Evolutionary conservation across 2,329 filamentous ascomycete genomes (phyloP).

Genomic region (Pseudocercospora fuligena): DNA sequence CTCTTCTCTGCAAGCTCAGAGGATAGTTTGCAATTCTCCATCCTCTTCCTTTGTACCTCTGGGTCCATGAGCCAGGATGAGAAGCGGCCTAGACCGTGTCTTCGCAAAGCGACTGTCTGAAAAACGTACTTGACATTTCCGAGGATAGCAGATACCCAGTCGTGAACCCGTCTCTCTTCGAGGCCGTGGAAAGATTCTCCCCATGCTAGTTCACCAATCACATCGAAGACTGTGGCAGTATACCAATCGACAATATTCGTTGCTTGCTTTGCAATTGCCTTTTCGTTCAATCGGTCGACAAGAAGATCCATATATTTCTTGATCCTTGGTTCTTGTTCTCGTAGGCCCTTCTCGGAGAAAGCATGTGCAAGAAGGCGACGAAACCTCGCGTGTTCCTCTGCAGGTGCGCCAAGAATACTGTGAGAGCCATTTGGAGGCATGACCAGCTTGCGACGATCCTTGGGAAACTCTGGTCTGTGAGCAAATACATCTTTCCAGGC

Average conservation of each 20-base stretch:
- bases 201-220: constrained; percentile 37
- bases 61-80: constrained; percentile 17
- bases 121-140: constrained; percentile 34
- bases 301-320: constrained; percentile 47
- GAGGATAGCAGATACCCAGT: constrained; percentile 38
- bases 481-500: constrained; percentile 52
- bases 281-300: constrained; percentile 31
- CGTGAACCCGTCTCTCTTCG: constrained; percentile 38
- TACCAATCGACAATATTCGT: constrained; percentile 31
- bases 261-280: constrained; percentile 30
- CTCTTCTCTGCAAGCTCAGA: constrained; percentile 19
- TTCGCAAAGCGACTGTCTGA: constrained; percentile 4
- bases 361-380: constrained; percentile 26
- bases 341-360: constrained; percentile 39
- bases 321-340: constrained; percentile 45
- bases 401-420: constrained; percentile 21
- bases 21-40: constrained; percentile 30
- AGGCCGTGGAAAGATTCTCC: constrained; percentile 36
- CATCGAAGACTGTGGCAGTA: constrained; percentile 36
- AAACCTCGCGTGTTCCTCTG: constrained; percentile 20
- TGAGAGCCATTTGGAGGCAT: constrained; percentile 39
- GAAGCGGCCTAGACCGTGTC: constrained; percentile 9
- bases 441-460: constrained; percentile 25
- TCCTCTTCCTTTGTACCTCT: constrained; percentile 7
- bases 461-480: constrained; percentile 25